Evolutionary conservation across 169 alveolate genomes (phyloP).

Genomic region (Plasmodium reichenowi): DNA sequence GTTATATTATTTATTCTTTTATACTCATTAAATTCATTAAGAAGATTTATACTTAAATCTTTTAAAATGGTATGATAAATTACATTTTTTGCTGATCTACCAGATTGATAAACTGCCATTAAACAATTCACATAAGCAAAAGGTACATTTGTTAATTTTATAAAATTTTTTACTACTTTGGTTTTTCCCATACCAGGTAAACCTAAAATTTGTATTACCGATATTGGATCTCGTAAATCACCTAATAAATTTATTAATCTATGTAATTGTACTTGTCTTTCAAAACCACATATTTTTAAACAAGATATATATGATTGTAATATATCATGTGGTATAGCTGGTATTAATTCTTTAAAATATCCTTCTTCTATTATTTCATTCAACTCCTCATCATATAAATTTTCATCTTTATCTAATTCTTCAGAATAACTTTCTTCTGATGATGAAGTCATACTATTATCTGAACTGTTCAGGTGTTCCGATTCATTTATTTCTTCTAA

Average conservation of each 20-base stretch:
- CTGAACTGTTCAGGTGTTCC: not conserved
- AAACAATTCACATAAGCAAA: conserved; percentile 75
- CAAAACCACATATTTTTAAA: conserved; percentile 70
- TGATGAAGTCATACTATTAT: not conserved
- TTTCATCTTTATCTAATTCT: not conserved
- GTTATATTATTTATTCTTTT: conserved; percentile 35
- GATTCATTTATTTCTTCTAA: conserved; percentile 1
- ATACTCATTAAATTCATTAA: conserved; percentile 68
- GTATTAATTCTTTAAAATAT: conserved; percentile 64
- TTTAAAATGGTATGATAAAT: conserved; percentile 71
- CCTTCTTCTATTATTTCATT: conserved; percentile 66
- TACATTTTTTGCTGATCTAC: conserved; percentile 72
- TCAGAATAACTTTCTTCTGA: not conserved
- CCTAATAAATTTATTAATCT: conserved; percentile 53
- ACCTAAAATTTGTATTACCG: conserved; percentile 66
- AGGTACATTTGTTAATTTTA: conserved; percentile 57
- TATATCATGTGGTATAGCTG: conserved; percentile 74
- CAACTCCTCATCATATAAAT: conserved; percentile 51
- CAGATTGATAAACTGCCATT: conserved; percentile 77
- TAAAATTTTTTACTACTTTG: conserved; percentile 58
- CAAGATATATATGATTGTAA: conserved; percentile 51
- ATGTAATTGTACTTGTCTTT: conserved; percentile 76
- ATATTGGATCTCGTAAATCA: conserved; percentile 72
- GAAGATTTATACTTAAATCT: conserved; percentile 59
- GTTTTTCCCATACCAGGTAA: conserved; percentile 78